phyloP scores from a whole-genome alignment of 257 asterid genomes.

The Striga asiatica region DNA sequence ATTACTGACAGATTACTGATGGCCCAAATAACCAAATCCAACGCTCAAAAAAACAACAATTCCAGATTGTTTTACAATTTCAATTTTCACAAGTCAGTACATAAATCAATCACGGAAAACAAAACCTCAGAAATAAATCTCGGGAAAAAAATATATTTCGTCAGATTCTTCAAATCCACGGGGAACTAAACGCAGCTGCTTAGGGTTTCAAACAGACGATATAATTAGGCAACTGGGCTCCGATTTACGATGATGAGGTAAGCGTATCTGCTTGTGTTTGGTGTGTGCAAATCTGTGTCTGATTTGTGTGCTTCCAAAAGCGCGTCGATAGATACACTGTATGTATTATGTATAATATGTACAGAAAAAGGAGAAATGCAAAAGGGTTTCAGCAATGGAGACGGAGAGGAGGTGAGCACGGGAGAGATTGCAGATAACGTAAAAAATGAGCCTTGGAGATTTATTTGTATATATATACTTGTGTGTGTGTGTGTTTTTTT shows the following conservation, averaged over 20 bases:
- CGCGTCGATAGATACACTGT: too few species aligned
- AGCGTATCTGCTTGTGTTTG: neutral
- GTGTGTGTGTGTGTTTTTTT: too few species aligned
- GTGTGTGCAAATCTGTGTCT: neutral
- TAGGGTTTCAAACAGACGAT: slow-evolving; percentile 22
- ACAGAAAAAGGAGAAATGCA: slow-evolving; percentile 9
- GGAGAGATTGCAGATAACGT: slow-evolving; percentile 17
- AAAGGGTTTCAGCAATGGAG: slow-evolving; percentile 18
- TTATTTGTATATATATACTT: too few species aligned
- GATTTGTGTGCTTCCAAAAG: slow-evolving; percentile 9
- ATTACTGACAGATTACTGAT: slow-evolving; percentile 2
- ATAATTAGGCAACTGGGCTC: slow-evolving; percentile 8
- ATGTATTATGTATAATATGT: neutral
- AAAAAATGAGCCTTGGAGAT: slow-evolving; percentile 9
- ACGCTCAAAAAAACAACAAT: slow-evolving; percentile 9
- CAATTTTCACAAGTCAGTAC: slow-evolving; percentile 12
- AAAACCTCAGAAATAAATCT: neutral
- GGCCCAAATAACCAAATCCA: slow-evolving; percentile 15
- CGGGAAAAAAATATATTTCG: neutral
- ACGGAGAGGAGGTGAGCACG: slow-evolving; percentile 1
- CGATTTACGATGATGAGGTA: slow-evolving; percentile 8
- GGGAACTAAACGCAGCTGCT: neutral
- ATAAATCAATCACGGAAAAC: slow-evolving; percentile 1
- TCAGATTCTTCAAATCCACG: slow-evolving; percentile 9
- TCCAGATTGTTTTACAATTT: neutral